These are phyloP conservation scores for Metarhizium humberi DNA, from an alignment of 2,329 filamentous ascomycete species.

Conservation along the genomic window DNA sequence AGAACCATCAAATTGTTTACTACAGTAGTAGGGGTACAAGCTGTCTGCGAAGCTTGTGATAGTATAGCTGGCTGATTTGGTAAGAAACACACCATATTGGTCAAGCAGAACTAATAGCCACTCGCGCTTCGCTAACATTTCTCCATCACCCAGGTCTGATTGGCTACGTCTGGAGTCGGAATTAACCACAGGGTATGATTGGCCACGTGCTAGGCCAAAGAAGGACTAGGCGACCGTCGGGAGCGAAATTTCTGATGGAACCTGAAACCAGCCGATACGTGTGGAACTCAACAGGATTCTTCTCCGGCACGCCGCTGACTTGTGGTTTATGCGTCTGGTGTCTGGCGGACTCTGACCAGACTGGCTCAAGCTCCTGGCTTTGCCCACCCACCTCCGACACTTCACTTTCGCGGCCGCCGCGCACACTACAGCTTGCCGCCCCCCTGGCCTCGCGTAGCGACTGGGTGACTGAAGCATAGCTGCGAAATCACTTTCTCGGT, in stretches of 20 bases:
- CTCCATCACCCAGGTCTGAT: not conserved
- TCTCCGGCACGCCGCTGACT: not conserved
- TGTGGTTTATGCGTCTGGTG: not conserved
- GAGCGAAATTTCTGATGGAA: not conserved
- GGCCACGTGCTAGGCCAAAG: not conserved
- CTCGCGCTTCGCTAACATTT: not conserved
- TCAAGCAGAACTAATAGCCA: not conserved
- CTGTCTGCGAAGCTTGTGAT: not conserved
- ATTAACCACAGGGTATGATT: not conserved
- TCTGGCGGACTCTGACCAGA: slow-evolving; percentile 1
- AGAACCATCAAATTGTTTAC: no score
- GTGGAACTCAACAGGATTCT: not conserved
- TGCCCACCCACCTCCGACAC: slow-evolving; percentile 6
- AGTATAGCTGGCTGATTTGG: not conserved
- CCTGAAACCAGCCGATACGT: slow-evolving; percentile 1
- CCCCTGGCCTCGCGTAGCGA: slow-evolving; percentile 1
- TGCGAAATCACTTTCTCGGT: not conserved
- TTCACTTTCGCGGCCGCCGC: not conserved
- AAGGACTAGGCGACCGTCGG: not conserved
- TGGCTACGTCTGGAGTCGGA: not conserved
- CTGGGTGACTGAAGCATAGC: not conserved
- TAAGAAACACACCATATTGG: not conserved
- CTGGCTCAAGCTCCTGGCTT: slow-evolving; percentile 2
- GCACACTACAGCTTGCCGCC: not conserved
- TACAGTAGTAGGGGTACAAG: no score